Conservation (phyloP, 306 rosid genomes). For the Sechiopsis laciniata region DNA sequence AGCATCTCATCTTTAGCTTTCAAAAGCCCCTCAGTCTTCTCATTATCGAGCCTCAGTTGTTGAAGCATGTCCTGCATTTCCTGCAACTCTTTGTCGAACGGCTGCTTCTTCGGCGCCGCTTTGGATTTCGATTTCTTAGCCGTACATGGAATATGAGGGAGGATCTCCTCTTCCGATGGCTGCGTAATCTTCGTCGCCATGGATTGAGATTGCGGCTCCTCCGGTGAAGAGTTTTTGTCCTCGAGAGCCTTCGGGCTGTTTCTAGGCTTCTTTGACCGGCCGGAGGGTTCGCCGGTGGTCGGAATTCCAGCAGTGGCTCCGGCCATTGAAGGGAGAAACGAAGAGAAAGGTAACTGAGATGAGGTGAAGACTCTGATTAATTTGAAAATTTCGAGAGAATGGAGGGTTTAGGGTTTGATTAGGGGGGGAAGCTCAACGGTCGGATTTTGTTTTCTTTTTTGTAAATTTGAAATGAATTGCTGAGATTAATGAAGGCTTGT, state of each 20-base stretch:
- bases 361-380: constrained; percentile 19
- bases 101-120: constrained; percentile 51
- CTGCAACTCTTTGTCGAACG: constrained; percentile 59
- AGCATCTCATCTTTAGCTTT: constrained; percentile 50
- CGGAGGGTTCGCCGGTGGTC: neutral
- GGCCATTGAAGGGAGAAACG: constrained; percentile 41
- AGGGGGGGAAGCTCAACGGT: too few species aligned
- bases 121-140: constrained; percentile 26
- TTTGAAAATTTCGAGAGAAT: too few species aligned
- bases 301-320: constrained; percentile 24
- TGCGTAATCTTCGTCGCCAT: constrained; percentile 26
- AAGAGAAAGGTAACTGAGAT: too few species aligned
- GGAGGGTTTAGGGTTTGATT: too few species aligned
- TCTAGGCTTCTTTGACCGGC: constrained; percentile 41
- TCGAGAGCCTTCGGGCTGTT: constrained; percentile 50
- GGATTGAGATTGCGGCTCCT: constrained; percentile 29
- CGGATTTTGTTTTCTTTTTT: constrained; percentile 24
- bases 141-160: constrained; percentile 28
- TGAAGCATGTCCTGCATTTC: constrained; percentile 75
- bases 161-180: constrained; percentile 30
- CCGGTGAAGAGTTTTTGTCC: constrained; percentile 46
- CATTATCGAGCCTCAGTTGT: constrained; percentile 59
- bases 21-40: constrained; percentile 69
- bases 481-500: neutral
- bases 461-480: constrained; percentile 41